A percentile compares a stretch with the other conserved stretches of the same genome.
Evolutionary conservation across 2,329 filamentous ascomycete genomes (phyloP).

Genomic region (Trichoderma sp.): DNA sequence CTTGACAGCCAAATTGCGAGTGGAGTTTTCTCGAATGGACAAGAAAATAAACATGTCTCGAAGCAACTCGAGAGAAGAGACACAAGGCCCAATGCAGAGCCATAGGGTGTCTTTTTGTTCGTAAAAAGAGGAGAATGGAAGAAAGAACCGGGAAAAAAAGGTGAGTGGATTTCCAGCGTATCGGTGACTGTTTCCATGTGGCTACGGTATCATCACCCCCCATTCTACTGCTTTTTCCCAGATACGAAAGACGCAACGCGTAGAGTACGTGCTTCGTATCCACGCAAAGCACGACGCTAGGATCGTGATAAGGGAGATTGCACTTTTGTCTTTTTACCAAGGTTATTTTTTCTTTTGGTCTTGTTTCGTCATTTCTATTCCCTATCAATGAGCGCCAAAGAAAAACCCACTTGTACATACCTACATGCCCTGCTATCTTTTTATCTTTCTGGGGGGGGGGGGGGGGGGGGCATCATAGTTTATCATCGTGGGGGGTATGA

Average conservation of each 20-base stretch:
- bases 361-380: neutral
- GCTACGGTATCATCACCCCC: neutral
- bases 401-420: neutral
- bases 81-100: neutral
- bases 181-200: neutral
- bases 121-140: neutral
- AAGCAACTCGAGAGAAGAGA: neutral
- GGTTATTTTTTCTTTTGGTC: neutral
- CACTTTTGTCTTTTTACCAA: neutral
- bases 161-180: neutral
- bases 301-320: neutral
- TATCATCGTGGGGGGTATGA: neutral
- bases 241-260: neutral
- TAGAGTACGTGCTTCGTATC: neutral
- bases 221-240: neutral
- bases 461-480: neutral
- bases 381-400: neutral
- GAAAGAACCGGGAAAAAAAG: neutral
- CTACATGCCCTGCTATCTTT: neutral
- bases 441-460: neutral
- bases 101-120: neutral
- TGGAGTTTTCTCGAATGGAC: neutral
- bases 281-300: neutral
- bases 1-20: neutral
- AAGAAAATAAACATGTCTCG: neutral